These are phyloP conservation scores for Trametopsis cervina DNA, from an alignment of 768 basidiomycete genomes.

Conservation along the genomic window DNA sequence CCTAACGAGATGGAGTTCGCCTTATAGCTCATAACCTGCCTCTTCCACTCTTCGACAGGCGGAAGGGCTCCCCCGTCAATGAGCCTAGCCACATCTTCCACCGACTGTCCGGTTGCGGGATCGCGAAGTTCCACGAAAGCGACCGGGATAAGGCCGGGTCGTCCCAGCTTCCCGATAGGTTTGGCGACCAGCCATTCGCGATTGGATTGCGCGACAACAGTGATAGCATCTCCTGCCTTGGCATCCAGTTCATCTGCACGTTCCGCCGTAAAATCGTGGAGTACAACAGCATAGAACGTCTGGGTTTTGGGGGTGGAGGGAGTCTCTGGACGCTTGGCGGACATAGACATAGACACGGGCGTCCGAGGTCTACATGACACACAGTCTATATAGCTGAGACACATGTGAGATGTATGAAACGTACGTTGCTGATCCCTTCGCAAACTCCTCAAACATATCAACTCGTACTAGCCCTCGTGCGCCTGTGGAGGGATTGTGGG, in stretches of 20 bases:
- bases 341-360: conserved; percentile 5
- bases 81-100: conserved; percentile 67
- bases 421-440: conserved; percentile 34
- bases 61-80: conserved; percentile 88
- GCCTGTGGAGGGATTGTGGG: conserved; percentile 88
- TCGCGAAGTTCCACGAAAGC: conserved; percentile 97
- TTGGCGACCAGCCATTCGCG: conserved; percentile 99
- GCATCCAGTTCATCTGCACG: conserved; percentile 95
- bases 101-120: conserved; percentile 74
- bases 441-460: conserved; percentile 84
- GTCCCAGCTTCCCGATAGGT: conserved; percentile 89
- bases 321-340: conserved; percentile 27
- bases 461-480: conserved; percentile 89
- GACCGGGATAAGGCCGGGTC: conserved; percentile 95
- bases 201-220: conserved; percentile 98
- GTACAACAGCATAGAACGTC: conserved; percentile 90
- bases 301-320: conserved; percentile 34
- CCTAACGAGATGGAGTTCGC: conserved; percentile 93
- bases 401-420: background rate
- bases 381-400: background rate
- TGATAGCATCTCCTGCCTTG: conserved; percentile 87
- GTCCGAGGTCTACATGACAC: conserved; percentile 12
- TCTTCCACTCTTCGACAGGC: conserved; percentile 99
- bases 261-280: conserved; percentile 95
- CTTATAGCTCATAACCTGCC: conserved; percentile 91